Evolutionary conservation across 2,329 filamentous ascomycete species (phyloP), one percentile per base, ranked within the genome.

Genomic region (Cordyceps fumosorosea): DNA sequence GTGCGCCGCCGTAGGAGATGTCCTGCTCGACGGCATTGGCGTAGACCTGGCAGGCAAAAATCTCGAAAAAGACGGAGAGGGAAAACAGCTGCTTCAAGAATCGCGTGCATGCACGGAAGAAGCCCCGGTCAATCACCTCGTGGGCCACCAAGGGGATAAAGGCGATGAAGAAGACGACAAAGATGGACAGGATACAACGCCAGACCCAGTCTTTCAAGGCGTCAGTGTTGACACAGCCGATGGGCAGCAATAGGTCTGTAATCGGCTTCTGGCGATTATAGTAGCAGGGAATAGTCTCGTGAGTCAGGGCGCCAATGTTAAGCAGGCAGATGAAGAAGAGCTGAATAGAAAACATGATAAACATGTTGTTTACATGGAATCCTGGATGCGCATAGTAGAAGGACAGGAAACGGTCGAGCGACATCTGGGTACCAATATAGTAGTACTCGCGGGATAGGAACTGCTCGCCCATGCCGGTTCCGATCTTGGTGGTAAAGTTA

Each of bases 401-500:
- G 0, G 95, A 99, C 72, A 99, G 76, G 87, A 99, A 99, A 57
- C 95, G 92, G 76, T 99, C 95, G 58, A 99, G 83, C 64, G 95
- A 95, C 61, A 99, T 85, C 74, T 99, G 95, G 7, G 95, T 99
- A 68, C 95, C 95, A 64, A 99, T 86, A 75, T 99, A 99, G 77
- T 99, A 99, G 82, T 99, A 99, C 78, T 99, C 95, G 69, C 95
- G 89, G 67, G 95, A 98, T 69, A 99, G 81, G 89, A 99, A 93
- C 75, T 99, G 95, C 76, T 99, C 95, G 73, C 95, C 95, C 95
- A 99, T 99, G 86, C 95, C 95, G 73, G 95, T 98, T 76, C 95
- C 95, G 73, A 99, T 99, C 84, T 99, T 99, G 73, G 95, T 99
- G 4, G 95, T 98, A 84, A 99, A 99, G 85, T 99, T 99, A 67